Percentiles rank a stretch among this genome's conserved stretches.
Evolutionary conservation across 331 rosid species (phyloP).

Genomic region (Pyracantha coccinea): DNA sequence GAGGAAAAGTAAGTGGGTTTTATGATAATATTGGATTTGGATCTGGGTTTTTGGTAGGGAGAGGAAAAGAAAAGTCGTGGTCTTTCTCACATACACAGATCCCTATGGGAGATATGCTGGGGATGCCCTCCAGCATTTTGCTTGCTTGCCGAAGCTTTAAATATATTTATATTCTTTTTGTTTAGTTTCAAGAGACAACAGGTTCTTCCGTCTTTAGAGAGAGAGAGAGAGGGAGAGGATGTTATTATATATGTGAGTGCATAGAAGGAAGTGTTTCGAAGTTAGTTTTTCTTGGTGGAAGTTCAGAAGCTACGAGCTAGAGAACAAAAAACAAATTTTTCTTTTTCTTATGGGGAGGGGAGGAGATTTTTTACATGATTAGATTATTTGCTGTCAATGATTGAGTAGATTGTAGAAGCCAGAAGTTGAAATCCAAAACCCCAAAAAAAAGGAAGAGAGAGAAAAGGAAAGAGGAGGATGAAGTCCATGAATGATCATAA

Average conservation of each 20-base stretch:
- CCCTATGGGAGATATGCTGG: conserved; percentile 81
- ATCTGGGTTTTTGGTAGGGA: conserved; percentile 42
- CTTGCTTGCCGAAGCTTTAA: conserved; percentile 20
- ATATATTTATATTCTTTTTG: conserved; percentile 71
- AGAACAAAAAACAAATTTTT: conserved; percentile 21
- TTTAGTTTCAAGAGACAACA: conserved; percentile 65
- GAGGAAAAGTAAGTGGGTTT: not conserved
- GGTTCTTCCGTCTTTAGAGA: conserved; percentile 26
- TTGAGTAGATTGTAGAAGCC: conserved; percentile 33
- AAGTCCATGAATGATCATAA: conserved; percentile 51
- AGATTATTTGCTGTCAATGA: conserved; percentile 50
- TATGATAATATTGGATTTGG: not conserved
- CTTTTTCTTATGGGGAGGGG: not conserved
- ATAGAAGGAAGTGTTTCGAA: conserved; percentile 12
- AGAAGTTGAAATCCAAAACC: not conserved
- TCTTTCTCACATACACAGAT: conserved; percentile 80
- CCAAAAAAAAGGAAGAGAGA: not conserved
- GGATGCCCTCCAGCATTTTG: conserved; percentile 47
- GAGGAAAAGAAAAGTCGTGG: conserved; percentile 31
- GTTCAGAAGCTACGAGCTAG: conserved; percentile 12
- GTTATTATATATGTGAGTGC: not conserved
- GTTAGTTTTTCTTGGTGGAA: no score
- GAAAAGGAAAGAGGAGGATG: conserved; percentile 29
- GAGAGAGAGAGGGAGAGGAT: not conserved
- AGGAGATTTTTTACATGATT: conserved; percentile 34